Evolutionary conservation across 768 basidiomycete genomes (phyloP).

Genomic region (Lyophyllum shimeji): DNA sequence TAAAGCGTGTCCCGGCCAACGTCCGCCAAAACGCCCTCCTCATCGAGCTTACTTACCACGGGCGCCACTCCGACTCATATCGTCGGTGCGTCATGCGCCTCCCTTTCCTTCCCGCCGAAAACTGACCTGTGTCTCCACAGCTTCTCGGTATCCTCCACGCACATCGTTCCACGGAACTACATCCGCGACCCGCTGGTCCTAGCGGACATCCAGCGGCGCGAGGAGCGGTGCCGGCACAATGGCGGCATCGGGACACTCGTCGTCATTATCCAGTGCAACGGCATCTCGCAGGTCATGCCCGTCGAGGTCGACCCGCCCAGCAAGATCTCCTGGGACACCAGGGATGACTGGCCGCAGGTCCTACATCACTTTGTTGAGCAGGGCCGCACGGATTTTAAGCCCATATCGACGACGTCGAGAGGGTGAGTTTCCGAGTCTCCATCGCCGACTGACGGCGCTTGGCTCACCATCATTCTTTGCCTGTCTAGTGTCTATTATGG

Average conservation of each 20-base stretch:
- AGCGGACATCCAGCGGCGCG: slow-evolving; percentile 75
- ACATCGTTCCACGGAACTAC: slow-evolving; percentile 69
- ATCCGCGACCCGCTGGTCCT: slow-evolving; percentile 76
- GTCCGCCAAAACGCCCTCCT: slow-evolving; percentile 76
- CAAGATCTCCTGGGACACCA: slow-evolving; percentile 73
- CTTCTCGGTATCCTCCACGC: slow-evolving; percentile 67
- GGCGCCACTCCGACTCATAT: slow-evolving; percentile 51
- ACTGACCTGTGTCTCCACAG: slow-evolving; percentile 31
- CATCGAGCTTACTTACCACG: slow-evolving; percentile 62
- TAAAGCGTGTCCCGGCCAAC: slow-evolving; percentile 78
- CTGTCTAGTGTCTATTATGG: slow-evolving; percentile 41
- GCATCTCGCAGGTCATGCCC: slow-evolving; percentile 81
- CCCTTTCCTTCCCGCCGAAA: slow-evolving; percentile 16
- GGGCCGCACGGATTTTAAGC: slow-evolving; percentile 76
- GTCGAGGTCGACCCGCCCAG: slow-evolving; percentile 80
- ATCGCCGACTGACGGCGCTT: too few relatives aligned
- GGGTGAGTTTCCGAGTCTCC: too few relatives aligned
- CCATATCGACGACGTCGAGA: slow-evolving; percentile 74
- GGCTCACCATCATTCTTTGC: slow-evolving; percentile 5
- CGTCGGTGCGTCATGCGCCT: slow-evolving; percentile 54
- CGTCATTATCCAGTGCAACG: slow-evolving; percentile 74
- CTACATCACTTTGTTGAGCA: slow-evolving; percentile 70
- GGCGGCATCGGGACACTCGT: slow-evolving; percentile 79
- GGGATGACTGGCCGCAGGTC: slow-evolving; percentile 72
- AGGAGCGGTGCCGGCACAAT: slow-evolving; percentile 71